These are phyloP conservation scores for Bipolaris gigantea DNA, from an alignment of 2,329 filamentous ascomycete species.

Conservation along the genomic window DNA sequence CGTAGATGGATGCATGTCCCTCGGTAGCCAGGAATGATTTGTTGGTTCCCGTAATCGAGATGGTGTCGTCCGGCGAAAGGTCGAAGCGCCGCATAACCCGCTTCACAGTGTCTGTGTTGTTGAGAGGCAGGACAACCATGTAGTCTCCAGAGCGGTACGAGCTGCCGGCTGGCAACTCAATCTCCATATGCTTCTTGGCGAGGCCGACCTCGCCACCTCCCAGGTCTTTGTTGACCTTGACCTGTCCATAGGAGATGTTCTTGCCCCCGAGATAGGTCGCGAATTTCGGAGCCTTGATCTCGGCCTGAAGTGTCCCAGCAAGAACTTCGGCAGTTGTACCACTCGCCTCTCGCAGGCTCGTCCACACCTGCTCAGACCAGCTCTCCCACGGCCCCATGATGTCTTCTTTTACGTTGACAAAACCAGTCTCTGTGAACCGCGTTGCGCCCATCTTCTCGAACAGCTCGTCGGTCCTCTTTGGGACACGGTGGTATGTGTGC, in stretches of 20 bases:
- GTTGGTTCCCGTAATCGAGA: constrained; percentile 13
- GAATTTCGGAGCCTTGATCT: constrained; percentile 6
- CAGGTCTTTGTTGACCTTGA: constrained; percentile 28
- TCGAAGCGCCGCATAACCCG: constrained; percentile 23
- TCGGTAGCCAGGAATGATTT: constrained; percentile 7
- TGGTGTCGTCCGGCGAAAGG: constrained; percentile 6
- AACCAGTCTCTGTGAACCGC: constrained; percentile 11
- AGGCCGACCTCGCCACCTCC: constrained; percentile 8
- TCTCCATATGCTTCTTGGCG: constrained; percentile 16
- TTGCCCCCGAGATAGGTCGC: constrained; percentile 11
- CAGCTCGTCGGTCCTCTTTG: constrained; percentile 61
- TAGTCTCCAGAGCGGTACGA: constrained; percentile 74
- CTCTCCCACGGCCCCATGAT: constrained; percentile 10
- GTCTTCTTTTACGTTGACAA: constrained; percentile 11
- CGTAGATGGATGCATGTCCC: constrained; percentile 1
- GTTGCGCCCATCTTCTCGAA: constrained; percentile 57
- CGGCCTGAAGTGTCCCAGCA: constrained; percentile 1
- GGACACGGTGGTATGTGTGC: constrained; percentile 67
- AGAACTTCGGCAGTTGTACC: constrained; percentile 7
- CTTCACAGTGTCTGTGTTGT: constrained; percentile 43
- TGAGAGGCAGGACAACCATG: constrained; percentile 69
- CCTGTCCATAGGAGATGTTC: constrained; percentile 14
- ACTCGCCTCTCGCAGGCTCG: constrained; percentile 3
- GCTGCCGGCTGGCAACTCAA: constrained; percentile 44
- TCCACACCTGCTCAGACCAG: constrained; percentile 10